Evolutionary conservation across 2,329 filamentous ascomycete species (phyloP).

Genomic region (Trichoderma sp.): DNA sequence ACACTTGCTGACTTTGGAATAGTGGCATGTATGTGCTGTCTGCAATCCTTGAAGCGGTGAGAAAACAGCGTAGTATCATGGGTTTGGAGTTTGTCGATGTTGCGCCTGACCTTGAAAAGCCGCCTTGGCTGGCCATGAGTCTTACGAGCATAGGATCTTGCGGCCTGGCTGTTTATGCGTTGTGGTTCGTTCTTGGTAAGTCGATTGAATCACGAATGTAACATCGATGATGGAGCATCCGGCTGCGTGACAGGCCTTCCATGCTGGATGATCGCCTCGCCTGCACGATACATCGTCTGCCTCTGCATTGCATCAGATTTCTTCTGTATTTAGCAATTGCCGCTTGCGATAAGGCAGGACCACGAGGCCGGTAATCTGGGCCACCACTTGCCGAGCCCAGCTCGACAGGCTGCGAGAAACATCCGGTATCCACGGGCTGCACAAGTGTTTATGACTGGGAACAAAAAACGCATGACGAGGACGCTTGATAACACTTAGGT

Average conservation of each 20-base stretch:
- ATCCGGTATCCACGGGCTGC: not conserved
- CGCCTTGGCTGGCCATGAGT: not conserved
- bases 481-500: conserved; percentile 10
- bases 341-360: not conserved
- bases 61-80: not conserved
- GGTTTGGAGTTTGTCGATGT: not conserved
- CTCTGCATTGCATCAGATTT: conserved; percentile 9
- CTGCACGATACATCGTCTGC: conserved; percentile 5
- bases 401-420: not conserved
- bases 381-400: not conserved
- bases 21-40: conserved; percentile 17
- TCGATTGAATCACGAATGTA: not conserved
- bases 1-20: conserved; percentile 17
- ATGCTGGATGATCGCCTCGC: not conserved
- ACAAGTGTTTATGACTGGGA: not conserved
- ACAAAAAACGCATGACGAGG: not conserved
- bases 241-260: not conserved
- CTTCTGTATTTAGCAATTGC: not conserved
- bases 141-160: not conserved
- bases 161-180: not conserved
- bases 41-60: conserved; percentile 8
- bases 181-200: not conserved
- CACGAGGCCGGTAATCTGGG: not conserved
- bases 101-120: not conserved
- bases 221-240: not conserved